Evolutionary conservation across 768 basidiomycete genomes (phyloP), one percentile per base, ranked within the genome.

Genomic region (Podaxis sp.): DNA sequence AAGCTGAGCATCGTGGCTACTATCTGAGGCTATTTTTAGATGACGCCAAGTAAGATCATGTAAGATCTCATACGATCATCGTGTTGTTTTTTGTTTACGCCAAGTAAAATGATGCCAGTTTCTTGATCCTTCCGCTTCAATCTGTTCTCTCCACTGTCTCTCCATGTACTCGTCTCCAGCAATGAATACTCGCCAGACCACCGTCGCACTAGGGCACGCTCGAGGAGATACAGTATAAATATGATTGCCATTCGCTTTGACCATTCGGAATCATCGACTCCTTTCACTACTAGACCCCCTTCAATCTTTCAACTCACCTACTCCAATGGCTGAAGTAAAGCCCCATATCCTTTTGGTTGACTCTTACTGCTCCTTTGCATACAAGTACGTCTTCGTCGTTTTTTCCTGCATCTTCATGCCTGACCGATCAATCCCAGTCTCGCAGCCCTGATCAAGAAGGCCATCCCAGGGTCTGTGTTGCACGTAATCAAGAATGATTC

Each of bases 321-420:
- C 36, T 55, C 43, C 64, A 37, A 80, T 80, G 78, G 70, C 74
- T 54, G 65, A 74, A 41, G 73, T 74, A 57, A 68, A 69, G 15
- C 85, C 85, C 53, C 79, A 83, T 59, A 76, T 94, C 52, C 79
- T 94, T 36, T 78, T 94, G 55, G 79, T 94, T 33, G 92, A 93
- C 71, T 93, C 92, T 0, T 93, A 93, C 66, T 91, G 93, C 73
- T 93, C 91, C 1, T 94, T 93, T 73, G 90, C 92, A 17, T 83
- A 84, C 83, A 94, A 93, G 91, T 92, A 61, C 62, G 89, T 80
- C 3, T 19, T 33, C 9, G 41, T 15, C 37, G 6, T 17, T 36
- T 5, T 17, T 33, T 2, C 49, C 19, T 57, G 15, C 7, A 38
- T 6, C 47, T 46, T 17, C 27, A 4, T 25, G 63, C 47, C 36